A percentile compares a stretch with the other conserved stretches of the same genome.
Conservation (phyloP, 805 yeast genomes). For the Dipodascus albidus region DNA sequence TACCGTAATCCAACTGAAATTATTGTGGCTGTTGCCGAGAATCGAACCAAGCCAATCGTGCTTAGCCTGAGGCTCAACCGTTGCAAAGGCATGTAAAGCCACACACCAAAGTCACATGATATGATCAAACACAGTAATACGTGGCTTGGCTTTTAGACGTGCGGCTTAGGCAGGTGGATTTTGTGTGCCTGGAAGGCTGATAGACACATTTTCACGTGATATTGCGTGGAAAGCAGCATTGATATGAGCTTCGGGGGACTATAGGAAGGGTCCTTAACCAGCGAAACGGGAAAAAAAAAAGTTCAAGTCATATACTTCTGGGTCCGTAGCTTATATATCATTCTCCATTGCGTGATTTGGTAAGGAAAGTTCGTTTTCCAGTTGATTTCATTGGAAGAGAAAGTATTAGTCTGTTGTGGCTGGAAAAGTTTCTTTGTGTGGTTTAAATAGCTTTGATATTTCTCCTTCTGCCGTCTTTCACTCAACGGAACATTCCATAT, state of each 20-base stretch:
- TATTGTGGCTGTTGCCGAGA: background rate
- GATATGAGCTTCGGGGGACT: too few species aligned
- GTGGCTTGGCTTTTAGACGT: background rate
- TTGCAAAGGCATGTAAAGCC: background rate
- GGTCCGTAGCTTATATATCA: background rate
- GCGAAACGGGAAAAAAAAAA: too few species aligned
- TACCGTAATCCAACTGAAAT: background rate
- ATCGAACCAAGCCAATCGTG: background rate
- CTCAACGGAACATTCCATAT: background rate
- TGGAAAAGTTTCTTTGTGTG: background rate
- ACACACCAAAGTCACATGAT: too few species aligned
- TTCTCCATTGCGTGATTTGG: background rate
- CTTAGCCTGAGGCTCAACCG: background rate
- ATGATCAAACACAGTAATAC: too few species aligned
- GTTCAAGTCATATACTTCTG: background rate
- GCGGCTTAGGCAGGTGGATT: background rate
- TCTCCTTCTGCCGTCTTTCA: background rate
- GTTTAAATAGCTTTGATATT: background rate
- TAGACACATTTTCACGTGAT: background rate
- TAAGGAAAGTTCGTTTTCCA: background rate
- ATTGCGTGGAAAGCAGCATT: background rate
- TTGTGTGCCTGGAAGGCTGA: background rate
- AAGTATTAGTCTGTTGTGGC: background rate
- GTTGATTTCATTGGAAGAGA: background rate
- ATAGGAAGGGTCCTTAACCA: background rate